These are phyloP conservation scores for Pyrrhoderma lamaoense DNA, from an alignment of 1,284 basidiomycete species.

Conservation along the genomic window DNA sequence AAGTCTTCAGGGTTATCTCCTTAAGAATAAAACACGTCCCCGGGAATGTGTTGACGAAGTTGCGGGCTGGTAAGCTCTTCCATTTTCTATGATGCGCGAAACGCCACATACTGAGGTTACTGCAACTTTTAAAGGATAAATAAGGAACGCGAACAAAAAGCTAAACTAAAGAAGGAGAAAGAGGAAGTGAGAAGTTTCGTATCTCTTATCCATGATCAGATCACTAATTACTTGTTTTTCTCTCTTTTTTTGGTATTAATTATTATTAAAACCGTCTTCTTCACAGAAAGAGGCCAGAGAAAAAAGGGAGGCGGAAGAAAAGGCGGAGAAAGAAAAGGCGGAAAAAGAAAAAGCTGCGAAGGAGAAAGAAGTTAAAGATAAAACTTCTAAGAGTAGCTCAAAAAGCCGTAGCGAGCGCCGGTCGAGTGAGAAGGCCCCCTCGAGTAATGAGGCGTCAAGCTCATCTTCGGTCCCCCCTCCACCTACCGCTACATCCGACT, in stretches of 20 bases:
- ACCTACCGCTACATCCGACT: conserved; percentile 23
- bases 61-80: conserved; percentile 42
- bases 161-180: conserved; percentile 78
- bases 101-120: background rate
- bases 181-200: conserved; percentile 50
- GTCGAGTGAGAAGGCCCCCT: conserved; percentile 16
- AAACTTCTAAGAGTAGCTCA: background rate
- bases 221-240: background rate
- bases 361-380: conserved; percentile 12
- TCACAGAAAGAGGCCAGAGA: conserved; percentile 31
- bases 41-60: conserved; percentile 76
- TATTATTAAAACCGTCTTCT: background rate
- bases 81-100: conserved; percentile 9
- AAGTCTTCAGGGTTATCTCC: conserved; percentile 73
- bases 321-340: conserved; percentile 31
- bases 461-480: conserved; percentile 14
- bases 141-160: conserved; percentile 71
- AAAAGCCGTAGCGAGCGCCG: conserved; percentile 10
- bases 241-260: background rate
- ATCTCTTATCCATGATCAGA: background rate
- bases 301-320: conserved; percentile 31
- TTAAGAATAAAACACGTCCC: conserved; percentile 80
- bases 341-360: conserved; percentile 21
- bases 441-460: conserved; percentile 19
- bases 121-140: conserved; percentile 39